A percentile compares a stretch with the other conserved stretches of the same genome.
Evolutionary conservation across 176 grass and related monocot species (phyloP).

Genomic region (Pontederia paniculata): DNA sequence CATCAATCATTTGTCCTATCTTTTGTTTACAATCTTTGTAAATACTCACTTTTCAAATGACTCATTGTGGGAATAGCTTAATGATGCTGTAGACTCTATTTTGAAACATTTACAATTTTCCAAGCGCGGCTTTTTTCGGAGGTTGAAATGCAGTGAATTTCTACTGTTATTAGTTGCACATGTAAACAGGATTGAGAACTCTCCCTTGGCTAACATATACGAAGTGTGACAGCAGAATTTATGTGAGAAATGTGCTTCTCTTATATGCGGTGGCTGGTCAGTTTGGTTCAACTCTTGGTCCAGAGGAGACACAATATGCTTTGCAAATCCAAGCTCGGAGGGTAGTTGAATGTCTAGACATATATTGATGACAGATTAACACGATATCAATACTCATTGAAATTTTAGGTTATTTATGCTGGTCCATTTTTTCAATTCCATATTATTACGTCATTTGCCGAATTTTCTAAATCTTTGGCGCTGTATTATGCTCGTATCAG

Average conservation of each 20-base stretch:
- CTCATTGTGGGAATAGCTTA: too few relatives aligned
- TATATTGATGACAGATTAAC: constrained; percentile 27
- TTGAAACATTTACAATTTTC: not conserved
- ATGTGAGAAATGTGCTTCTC: constrained; percentile 65
- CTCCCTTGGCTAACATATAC: constrained; percentile 54
- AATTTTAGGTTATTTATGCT: too few relatives aligned
- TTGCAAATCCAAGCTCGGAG: constrained; percentile 86
- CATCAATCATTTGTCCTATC: too few relatives aligned
- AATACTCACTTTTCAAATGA: too few relatives aligned
- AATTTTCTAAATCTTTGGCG: too few relatives aligned
- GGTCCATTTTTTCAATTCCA: too few relatives aligned
- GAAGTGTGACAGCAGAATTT: constrained; percentile 62
- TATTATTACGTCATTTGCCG: too few relatives aligned
- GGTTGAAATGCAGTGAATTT: constrained; percentile 95
- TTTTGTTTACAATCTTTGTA: too few relatives aligned
- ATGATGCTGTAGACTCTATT: not conserved
- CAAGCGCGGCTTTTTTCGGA: constrained; percentile 16
- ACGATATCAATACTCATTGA: too few relatives aligned
- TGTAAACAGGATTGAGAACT: constrained; percentile 71
- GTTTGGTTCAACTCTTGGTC: constrained; percentile 78
- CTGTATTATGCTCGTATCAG: too few relatives aligned
- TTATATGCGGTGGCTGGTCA: constrained; percentile 86
- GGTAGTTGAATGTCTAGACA: constrained; percentile 76
- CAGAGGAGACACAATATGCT: constrained; percentile 74
- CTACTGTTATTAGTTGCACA: constrained; percentile 68